These are phyloP conservation scores for Mimosa bimucronata DNA, from an alignment of 306 rosid species.

Conservation along the genomic window DNA sequence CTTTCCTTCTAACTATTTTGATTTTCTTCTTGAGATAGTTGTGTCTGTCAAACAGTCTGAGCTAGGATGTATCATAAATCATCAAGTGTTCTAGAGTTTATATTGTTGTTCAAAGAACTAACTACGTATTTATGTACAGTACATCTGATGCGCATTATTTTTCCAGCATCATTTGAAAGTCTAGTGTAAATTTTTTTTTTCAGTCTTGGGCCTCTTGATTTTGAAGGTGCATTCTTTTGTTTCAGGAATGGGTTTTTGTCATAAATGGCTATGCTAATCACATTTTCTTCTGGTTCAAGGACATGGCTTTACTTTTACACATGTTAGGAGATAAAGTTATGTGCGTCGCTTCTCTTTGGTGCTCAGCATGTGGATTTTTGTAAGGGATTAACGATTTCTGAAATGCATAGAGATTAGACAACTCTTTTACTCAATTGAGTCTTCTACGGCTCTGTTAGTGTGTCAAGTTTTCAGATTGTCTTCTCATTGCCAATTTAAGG, in stretches of 20 bases:
- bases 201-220: slow-evolving; percentile 4
- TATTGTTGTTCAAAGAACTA: slow-evolving; percentile 18
- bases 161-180: background rate
- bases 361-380: background rate
- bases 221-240: background rate
- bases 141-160: slow-evolving; percentile 9
- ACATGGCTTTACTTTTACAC: background rate
- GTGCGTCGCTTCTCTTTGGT: background rate
- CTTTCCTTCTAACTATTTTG: slow-evolving; percentile 5
- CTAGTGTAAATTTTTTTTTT: background rate
- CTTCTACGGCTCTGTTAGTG: background rate
- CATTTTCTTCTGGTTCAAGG: slow-evolving; percentile 9
- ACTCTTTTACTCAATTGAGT: background rate
- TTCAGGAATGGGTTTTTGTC: slow-evolving; percentile 4
- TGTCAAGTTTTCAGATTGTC: background rate
- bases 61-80: background rate
- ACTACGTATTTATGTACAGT: background rate
- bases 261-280: background rate
- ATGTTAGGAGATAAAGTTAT: background rate
- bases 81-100: background rate
- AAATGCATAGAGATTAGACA: background rate
- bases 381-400: background rate
- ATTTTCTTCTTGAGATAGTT: background rate
- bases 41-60: background rate
- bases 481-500: background rate